These are phyloP conservation scores for Citrus maxima DNA, from an alignment of 345 rosid species.

Conservation along the genomic window DNA sequence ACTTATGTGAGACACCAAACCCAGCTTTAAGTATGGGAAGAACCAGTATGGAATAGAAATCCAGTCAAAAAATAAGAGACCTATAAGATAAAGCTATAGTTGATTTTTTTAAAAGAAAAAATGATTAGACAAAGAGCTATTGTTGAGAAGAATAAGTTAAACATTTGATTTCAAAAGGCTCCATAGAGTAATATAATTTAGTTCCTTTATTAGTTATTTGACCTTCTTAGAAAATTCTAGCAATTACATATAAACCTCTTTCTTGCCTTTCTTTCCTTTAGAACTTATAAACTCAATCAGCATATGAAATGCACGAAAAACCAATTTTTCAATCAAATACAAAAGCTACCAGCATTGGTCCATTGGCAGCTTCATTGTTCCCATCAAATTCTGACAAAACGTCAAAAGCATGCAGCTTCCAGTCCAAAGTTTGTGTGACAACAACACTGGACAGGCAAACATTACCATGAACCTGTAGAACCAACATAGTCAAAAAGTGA, in stretches of 20 bases:
- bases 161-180: not conserved
- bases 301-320: not conserved
- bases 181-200: not conserved
- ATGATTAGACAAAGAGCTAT: not conserved
- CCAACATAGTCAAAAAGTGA: constrained; percentile 16
- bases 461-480: constrained; percentile 89
- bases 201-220: not conserved
- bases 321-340: constrained; percentile 1
- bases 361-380: constrained; percentile 62
- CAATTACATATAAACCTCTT: not conserved
- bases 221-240: not conserved
- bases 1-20: not conserved
- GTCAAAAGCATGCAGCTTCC: constrained; percentile 99
- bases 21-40: not conserved
- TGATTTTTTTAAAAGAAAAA: not conserved
- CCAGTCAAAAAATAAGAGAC: not conserved
- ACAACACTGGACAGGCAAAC: constrained; percentile 92
- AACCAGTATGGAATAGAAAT: not conserved
- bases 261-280: not conserved
- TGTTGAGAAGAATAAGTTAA: not conserved
- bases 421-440: constrained; percentile 93
- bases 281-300: not conserved
- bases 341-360: constrained; percentile 94
- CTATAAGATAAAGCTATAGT: not conserved
- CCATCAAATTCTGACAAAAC: constrained; percentile 97